Evolutionary conservation across 2,329 filamentous ascomycete genomes (phyloP).

Genomic region (Pseudocercospora vitis): DNA sequence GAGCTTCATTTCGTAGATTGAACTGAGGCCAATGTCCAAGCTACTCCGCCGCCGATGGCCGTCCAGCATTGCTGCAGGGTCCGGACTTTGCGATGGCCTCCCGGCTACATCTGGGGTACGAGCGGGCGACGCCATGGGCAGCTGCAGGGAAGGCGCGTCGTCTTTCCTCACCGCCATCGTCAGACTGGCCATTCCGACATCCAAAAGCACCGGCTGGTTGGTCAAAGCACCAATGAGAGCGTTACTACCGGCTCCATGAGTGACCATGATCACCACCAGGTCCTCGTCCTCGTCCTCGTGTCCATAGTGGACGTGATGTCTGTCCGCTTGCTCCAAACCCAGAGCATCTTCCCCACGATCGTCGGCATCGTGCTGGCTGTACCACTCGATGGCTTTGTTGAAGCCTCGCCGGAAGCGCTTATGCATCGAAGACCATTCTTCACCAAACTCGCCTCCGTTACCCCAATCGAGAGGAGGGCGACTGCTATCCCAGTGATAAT

Average conservation of each 20-base stretch:
- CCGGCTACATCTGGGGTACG: slow-evolving; percentile 3
- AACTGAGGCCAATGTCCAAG: slow-evolving; percentile 47
- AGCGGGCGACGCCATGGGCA: slow-evolving; percentile 7
- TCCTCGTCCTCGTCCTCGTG: slow-evolving; percentile 67
- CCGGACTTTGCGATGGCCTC: slow-evolving; percentile 20
- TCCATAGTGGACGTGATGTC: slow-evolving; percentile 35
- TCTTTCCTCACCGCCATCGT: slow-evolving; percentile 76
- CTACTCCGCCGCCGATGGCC: slow-evolving; percentile 43
- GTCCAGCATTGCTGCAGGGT: slow-evolving; percentile 24
- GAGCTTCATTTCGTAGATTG: slow-evolving; percentile 71
- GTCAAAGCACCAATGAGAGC: slow-evolving; percentile 90
- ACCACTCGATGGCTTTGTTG: slow-evolving; percentile 80
- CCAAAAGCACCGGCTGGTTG: slow-evolving; percentile 84
- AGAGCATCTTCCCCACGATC: slow-evolving; percentile 38
- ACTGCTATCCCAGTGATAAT: slow-evolving; percentile 96
- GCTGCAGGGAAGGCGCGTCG: slow-evolving; percentile 27
- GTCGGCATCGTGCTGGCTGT: slow-evolving; percentile 52
- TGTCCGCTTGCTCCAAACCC: slow-evolving; percentile 37
- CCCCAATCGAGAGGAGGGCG: slow-evolving; percentile 76
- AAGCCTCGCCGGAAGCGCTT: slow-evolving; percentile 79
- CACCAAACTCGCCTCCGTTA: slow-evolving; percentile 80
- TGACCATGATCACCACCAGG: slow-evolving; percentile 81
- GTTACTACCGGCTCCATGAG: slow-evolving; percentile 94
- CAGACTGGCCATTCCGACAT: slow-evolving; percentile 85
- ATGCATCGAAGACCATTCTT: slow-evolving; percentile 97